These are phyloP conservation scores for Corchorus olitorius DNA, from an alignment of 345 rosid species.

Conservation along the genomic window DNA sequence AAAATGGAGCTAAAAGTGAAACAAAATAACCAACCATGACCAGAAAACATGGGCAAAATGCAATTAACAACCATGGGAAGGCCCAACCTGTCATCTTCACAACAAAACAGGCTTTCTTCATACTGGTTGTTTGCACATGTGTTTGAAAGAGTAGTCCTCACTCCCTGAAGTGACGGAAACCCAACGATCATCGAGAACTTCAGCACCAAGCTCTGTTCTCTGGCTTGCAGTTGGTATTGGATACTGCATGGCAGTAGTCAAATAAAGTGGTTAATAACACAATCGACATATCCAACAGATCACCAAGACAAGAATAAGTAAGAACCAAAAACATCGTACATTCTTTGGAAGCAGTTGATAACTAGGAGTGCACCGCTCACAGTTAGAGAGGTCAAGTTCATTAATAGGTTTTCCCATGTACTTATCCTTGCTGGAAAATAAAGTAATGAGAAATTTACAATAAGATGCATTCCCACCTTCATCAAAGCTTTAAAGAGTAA, in stretches of 20 bases:
- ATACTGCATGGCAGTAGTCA: conserved; percentile 29
- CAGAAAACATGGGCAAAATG: too few relatives aligned
- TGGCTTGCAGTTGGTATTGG: too few relatives aligned
- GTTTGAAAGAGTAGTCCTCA: conserved; percentile 99
- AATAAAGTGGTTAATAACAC: conserved; percentile 25
- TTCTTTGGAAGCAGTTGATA: conserved; percentile 91
- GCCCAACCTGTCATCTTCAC: too few relatives aligned
- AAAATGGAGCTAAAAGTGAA: too few relatives aligned
- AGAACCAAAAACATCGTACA: conserved; percentile 42
- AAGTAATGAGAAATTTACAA: background rate
- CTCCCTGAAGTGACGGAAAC: conserved; percentile 99
- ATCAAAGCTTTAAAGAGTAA: too few relatives aligned
- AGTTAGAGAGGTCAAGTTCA: conserved; percentile 93
- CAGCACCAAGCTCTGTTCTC: conserved; percentile 76
- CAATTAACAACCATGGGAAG: too few relatives aligned
- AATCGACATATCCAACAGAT: conserved; percentile 14
- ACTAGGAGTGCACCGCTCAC: conserved; percentile 97
- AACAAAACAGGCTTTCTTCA: conserved; percentile 97
- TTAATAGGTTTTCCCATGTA: conserved; percentile 80
- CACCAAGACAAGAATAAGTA: conserved; percentile 8
- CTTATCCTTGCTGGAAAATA: conserved; percentile 73
- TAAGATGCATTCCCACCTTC: too few relatives aligned
- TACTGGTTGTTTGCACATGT: conserved; percentile 99
- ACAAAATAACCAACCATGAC: too few relatives aligned
- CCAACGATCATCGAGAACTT: conserved; percentile 94